These are phyloP conservation scores for Orychophragmus violaceus DNA, from an alignment of 345 rosid species.

Conservation along the genomic window DNA sequence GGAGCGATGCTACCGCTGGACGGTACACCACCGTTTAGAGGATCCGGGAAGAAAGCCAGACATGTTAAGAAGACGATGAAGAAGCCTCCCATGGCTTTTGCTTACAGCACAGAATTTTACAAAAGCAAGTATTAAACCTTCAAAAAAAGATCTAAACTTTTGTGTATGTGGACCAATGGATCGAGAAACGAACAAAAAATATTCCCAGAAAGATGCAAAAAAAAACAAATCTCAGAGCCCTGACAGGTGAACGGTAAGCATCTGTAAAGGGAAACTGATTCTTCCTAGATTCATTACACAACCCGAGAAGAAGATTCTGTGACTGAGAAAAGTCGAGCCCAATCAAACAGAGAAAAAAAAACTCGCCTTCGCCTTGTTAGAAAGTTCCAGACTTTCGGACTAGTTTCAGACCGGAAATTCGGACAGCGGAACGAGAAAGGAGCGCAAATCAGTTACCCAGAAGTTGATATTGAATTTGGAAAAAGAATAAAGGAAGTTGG, in stretches of 20 bases:
- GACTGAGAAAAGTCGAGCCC: not conserved
- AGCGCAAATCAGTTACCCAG: not conserved
- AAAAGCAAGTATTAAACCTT: not conserved
- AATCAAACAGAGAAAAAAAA: constrained; percentile 1
- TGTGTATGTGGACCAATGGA: constrained; percentile 18
- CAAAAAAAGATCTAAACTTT: constrained; percentile 3
- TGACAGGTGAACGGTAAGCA: constrained; percentile 3
- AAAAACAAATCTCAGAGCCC: constrained; percentile 23
- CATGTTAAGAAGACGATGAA: constrained; percentile 24
- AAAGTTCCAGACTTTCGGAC: constrained; percentile 10
- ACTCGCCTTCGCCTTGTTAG: constrained; percentile 7
- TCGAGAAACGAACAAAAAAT: not conserved
- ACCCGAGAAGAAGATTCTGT: not conserved
- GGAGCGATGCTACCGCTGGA: constrained; percentile 36
- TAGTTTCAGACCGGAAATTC: not conserved
- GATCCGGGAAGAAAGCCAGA: constrained; percentile 24
- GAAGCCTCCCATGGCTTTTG: constrained; percentile 35
- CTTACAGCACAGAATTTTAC: constrained; percentile 8
- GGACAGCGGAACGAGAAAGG: not conserved
- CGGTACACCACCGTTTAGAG: constrained; percentile 37
- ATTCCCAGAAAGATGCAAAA: constrained; percentile 6
- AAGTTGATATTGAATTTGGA: not conserved
- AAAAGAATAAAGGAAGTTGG: not conserved
- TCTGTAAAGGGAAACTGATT: constrained; percentile 8
- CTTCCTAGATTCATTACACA: constrained; percentile 1